phyloP scores from a whole-genome alignment of 202 grass and related monocot genomes.

The Zizania palustris region DNA sequence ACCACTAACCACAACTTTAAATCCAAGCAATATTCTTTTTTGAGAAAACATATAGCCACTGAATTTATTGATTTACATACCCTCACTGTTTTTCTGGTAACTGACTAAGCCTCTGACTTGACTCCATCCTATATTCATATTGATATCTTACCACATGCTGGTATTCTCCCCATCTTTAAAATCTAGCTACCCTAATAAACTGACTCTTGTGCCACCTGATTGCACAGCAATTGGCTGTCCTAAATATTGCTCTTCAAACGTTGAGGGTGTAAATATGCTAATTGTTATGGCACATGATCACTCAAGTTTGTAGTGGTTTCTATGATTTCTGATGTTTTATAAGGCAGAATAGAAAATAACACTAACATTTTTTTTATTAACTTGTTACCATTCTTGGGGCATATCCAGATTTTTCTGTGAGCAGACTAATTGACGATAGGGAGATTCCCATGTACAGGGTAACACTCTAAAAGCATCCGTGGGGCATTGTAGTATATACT shows the following conservation, averaged over 20 bases:
- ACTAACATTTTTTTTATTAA: not conserved
- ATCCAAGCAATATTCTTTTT: not conserved
- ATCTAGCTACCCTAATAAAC: not conserved
- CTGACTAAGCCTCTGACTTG: not conserved
- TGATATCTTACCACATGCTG: not conserved
- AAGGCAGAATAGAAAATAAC: slow-evolving; percentile 18
- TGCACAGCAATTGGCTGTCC: not conserved
- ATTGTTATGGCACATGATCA: not conserved
- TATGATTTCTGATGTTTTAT: slow-evolving; percentile 19
- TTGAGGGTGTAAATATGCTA: slow-evolving; percentile 5
- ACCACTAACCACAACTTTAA: not conserved
- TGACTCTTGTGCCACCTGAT: not conserved
- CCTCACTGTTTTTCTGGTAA: not conserved
- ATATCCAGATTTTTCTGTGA: slow-evolving; percentile 7
- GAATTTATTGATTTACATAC: slow-evolving; percentile 18
- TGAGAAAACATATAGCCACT: not conserved
- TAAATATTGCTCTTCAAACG: slow-evolving; percentile 1
- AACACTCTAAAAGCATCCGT: not conserved
- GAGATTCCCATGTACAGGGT: not conserved
- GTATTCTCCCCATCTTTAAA: not conserved
- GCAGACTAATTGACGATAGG: not conserved
- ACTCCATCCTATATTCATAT: not conserved
- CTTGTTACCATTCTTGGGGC: not conserved
- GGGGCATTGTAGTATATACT: slow-evolving; percentile 3
- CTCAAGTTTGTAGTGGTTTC: slow-evolving; percentile 13